A percentile compares a stretch with the other conserved stretches of the same genome.
These are phyloP conservation scores for Westerdykella ornata DNA, from an alignment of 2,329 filamentous ascomycete genomes.

Conservation along the genomic window DNA sequence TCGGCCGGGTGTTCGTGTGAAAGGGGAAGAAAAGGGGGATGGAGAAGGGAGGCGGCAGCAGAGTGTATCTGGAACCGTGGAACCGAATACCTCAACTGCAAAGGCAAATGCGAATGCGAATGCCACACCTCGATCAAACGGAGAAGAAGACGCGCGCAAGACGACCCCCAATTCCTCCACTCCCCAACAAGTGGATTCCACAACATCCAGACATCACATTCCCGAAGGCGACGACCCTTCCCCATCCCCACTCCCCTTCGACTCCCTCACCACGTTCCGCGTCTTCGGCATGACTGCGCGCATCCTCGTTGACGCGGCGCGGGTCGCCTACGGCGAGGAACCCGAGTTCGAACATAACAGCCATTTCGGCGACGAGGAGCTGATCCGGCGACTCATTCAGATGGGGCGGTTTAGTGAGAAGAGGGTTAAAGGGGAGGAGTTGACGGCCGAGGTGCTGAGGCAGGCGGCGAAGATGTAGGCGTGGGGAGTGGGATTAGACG, in stretches of 20 bases:
- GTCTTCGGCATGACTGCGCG: constrained; percentile 95
- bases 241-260: constrained; percentile 35
- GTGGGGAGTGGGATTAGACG: not conserved
- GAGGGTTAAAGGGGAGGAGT: constrained; percentile 46
- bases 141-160: no score
- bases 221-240: constrained; percentile 18
- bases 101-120: no score
- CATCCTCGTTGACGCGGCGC: constrained; percentile 80
- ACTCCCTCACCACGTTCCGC: constrained; percentile 57
- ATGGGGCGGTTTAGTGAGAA: constrained; percentile 52
- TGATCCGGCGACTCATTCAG: constrained; percentile 52
- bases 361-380: constrained; percentile 59
- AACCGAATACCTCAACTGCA: constrained; percentile 5
- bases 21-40: constrained; percentile 13
- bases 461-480: constrained; percentile 44
- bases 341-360: constrained; percentile 74
- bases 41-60: constrained; percentile 1
- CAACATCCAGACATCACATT: not conserved
- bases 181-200: constrained; percentile 4
- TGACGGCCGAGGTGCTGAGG: constrained; percentile 45
- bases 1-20: constrained; percentile 5
- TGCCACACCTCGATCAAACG: no score
- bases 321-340: constrained; percentile 72
- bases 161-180: not conserved
- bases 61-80: constrained; percentile 7